Evolutionary conservation across 2,329 filamentous ascomycete genomes (phyloP), one percentile per base, ranked within the genome.

Genomic region (Aureobasidium namibiae): DNA sequence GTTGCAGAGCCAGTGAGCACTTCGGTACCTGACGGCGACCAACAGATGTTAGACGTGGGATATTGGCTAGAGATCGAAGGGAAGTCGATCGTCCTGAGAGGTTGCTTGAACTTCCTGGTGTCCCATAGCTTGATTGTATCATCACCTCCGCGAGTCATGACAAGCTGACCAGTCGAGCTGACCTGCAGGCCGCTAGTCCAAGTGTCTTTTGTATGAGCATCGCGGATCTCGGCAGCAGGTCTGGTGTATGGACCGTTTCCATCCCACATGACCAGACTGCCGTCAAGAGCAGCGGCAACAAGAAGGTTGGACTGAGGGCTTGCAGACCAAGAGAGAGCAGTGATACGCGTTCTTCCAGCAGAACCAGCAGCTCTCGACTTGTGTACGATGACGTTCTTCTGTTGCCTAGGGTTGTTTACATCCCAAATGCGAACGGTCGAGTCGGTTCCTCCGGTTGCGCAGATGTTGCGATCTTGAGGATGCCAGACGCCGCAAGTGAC

Each of bases 391-490:
- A 99, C 88, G 52, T 96, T 89, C 72, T 90, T 95, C 72, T 99
- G 94, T 59, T 85, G 84, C 63, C 92, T 84, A 67, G 91, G 89
- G 66, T 92, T 87, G 73, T 96, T 96, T 66, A 96, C 83, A 70
- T 99, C 92, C 94, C 94, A 99, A 69, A 99, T 96, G 59, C 94
- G 84, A 62, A 99, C 75, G 1, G 94, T 99, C 70, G 92, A 96
- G 72, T 99, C 94, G 9, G 92, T 95, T 8, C 92, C 92, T 39
- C 91, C 92, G 1, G 94, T 99, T 26, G 92, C 86, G 69, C 90
- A 95, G 0, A 92, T 67, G 65, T 96, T 91, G 68, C 82, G 86
- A 70, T 96, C 86, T 2, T 85, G 86, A 0, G 94, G 94, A 73
- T 92, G 90, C 94, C 94, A 99, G 39, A 87, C 88, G 23, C 90